phyloP scores from a whole-genome alignment of 768 basidiomycete genomes.

The Sutorius australiensis region DNA sequence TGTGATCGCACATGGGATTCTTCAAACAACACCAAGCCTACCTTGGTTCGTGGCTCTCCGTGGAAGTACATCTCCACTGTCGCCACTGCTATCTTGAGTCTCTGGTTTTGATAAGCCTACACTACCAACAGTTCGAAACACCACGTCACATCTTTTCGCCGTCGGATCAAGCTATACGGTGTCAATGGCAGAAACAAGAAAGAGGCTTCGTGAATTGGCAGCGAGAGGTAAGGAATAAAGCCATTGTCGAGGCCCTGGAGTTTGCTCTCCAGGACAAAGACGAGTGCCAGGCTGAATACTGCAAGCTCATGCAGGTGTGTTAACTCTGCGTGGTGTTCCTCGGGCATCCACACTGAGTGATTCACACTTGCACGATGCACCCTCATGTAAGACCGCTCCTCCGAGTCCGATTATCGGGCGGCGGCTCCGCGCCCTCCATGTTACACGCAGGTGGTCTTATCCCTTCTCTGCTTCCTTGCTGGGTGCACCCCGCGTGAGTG shows the following conservation, averaged over 20 bases:
- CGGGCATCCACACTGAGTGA: no score
- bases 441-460: no score
- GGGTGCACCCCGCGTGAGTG: no score
- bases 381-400: no score
- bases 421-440: no score
- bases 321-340: no score
- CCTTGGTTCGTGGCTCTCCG: conserved; percentile 49
- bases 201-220: conserved; percentile 39
- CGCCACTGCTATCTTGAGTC: not conserved
- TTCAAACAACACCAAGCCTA: conserved; percentile 56
- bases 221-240: conserved; percentile 33
- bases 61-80: conserved; percentile 44
- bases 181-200: conserved; percentile 47
- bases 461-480: no score
- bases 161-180: conserved; percentile 53
- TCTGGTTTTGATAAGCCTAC: not conserved
- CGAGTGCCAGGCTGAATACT: not conserved
- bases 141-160: conserved; percentile 51
- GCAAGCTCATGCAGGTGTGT: not conserved
- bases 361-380: no score
- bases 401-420: no score
- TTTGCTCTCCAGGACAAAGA: conserved; percentile 4
- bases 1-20: conserved; percentile 55
- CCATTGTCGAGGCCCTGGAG: conserved; percentile 5
- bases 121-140: conserved; percentile 48